A percentile compares a stretch with the other conserved stretches of the same genome.
Conservation (phyloP, 2,329 filamentous ascomycete genomes). For the Pseudocercospora vitis region DNA sequence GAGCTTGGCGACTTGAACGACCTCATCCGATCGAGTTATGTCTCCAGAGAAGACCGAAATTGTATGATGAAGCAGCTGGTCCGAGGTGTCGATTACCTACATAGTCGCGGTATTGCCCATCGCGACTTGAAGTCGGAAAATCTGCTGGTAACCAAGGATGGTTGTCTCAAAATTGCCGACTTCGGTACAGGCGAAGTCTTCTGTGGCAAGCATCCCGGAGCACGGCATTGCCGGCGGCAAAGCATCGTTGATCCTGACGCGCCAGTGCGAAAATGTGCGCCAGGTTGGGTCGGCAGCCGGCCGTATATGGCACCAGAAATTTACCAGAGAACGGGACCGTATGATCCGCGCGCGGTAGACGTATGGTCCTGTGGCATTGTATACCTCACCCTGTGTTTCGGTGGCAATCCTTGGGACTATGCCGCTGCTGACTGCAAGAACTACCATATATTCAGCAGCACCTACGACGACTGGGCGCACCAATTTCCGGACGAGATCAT, state of each 20-base stretch:
- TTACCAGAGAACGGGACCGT: conserved; percentile 63
- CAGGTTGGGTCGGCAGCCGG: conserved; percentile 79
- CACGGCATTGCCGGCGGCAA: conserved; percentile 54
- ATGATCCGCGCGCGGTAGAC: conserved; percentile 77
- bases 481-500: conserved; percentile 55
- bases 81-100: conserved; percentile 78
- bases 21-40: conserved; percentile 68
- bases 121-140: conserved; percentile 92
- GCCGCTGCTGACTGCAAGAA: conserved; percentile 57
- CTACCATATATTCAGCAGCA: conserved; percentile 64
- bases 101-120: conserved; percentile 81
- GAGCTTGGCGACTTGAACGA: conserved; percentile 76
- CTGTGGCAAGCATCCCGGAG: conserved; percentile 74
- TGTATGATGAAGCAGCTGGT: conserved; percentile 90
- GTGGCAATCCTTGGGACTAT: conserved; percentile 71
- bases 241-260: conserved; percentile 71
- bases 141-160: conserved; percentile 72
- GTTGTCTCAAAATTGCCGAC: conserved; percentile 86
- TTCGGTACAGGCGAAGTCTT: conserved; percentile 90
- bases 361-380: conserved; percentile 85
- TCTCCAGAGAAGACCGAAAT: conserved; percentile 67
- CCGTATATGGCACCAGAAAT: conserved; percentile 90
- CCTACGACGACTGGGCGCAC: conserved; percentile 64
- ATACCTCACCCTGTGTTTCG: conserved; percentile 73
- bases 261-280: conserved; percentile 68